Base-by-base conservation (phyloP, 371 early-diverging fungal species). In the Sporodiniella umbellata region DNA sequence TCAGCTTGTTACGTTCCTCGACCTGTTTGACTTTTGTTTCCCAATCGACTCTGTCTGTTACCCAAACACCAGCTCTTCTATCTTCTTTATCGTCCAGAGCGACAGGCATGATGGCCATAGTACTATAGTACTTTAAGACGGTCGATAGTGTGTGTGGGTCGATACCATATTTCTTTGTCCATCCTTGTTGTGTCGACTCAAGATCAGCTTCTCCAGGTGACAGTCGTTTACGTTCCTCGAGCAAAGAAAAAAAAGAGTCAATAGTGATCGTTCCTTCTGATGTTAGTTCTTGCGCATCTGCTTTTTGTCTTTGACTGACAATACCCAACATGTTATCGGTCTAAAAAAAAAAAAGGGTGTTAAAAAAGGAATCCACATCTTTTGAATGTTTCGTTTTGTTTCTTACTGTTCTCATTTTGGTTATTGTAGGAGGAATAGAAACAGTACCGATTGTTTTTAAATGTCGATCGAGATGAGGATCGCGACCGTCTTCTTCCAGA, bases 261-360 rank as follows among this genome's bases (percentile, higher is more conserved):
- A 69, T 67, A 0, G 68, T 47, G 21, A 62, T 49, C 1, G 22
- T 39, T 6, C 47, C 53, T 8, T 66, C 56, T 6, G 57, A 25
- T 15, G 45, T 37, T 5, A 47, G 24, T 31, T 58, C 56, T 30
- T 22, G 46, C 15, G 53, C 49, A 42, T 75, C 72, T 14, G 48
- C 60, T 37, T 64, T 54, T 23, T 67, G 54, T 38, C 75, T 53
- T 45, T 71, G 60, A 0, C 54, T 53, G 4, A 75, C 55, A 17
- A 75, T 75, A 15, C 58, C 59, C 12, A 75, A 48, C 75, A 75
- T 75, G 8, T 64, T 44, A 43, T 75, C 75, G 19, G 69, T 54
- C 74, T 73, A 44, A 37, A 38, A 4, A 44, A 10, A 28, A 25
- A n/a, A 3, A 25, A 22, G 8, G 14, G 15, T n/a, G 11, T 35